phyloP scores from a whole-genome alignment of 2,329 filamentous ascomycete genomes.

The Colletotrichum tofieldiae region DNA sequence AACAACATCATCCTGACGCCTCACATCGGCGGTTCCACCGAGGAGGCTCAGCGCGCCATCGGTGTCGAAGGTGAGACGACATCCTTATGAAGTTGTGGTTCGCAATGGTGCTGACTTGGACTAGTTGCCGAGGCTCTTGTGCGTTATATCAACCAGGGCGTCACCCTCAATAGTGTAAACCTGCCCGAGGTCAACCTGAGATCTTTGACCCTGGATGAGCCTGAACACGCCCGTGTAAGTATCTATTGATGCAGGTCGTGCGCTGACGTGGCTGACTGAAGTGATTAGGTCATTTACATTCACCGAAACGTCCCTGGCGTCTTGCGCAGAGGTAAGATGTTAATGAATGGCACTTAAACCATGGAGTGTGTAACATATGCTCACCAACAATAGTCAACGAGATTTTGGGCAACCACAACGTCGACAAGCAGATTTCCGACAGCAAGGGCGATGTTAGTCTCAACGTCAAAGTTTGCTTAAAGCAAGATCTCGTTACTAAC shows the following conservation, averaged over 20 bases:
- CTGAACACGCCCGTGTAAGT: constrained; percentile 86
- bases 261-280: constrained; percentile 37
- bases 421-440: constrained; percentile 99
- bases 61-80: constrained; percentile 79
- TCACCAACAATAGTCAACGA: constrained; percentile 80
- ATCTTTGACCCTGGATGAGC: constrained; percentile 90
- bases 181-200: constrained; percentile 95
- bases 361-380: neutral
- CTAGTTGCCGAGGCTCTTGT: constrained; percentile 87
- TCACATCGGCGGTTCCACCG: constrained; percentile 97
- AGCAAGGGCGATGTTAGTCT: constrained; percentile 85
- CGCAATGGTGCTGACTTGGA: neutral
- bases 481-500: constrained; percentile 41
- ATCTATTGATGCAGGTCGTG: neutral
- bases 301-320: constrained; percentile 98
- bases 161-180: constrained; percentile 93
- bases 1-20: constrained; percentile 97
- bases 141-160: constrained; percentile 95
- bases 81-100: too few relatives aligned
- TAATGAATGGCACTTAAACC: neutral
- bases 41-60: constrained; percentile 97
- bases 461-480: neutral
- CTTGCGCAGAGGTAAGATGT: constrained; percentile 78
- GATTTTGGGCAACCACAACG: constrained; percentile 94
- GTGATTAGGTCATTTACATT: constrained; percentile 85